These are phyloP conservation scores for Cucumis hystrix DNA, from an alignment of 306 rosid genomes.

Conservation along the genomic window DNA sequence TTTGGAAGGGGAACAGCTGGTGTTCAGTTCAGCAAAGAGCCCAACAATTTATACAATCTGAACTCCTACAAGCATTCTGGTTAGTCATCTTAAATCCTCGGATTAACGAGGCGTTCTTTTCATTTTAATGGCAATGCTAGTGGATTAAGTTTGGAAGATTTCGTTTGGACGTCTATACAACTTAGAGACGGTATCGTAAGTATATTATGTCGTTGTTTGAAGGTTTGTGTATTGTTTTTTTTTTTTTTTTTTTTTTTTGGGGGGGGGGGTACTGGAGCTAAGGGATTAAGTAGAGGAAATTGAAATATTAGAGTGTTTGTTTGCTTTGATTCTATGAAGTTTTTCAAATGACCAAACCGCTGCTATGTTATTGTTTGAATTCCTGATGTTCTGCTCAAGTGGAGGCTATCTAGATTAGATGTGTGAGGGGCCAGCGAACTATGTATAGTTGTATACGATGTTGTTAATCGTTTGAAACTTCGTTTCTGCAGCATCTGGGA, in stretches of 20 bases:
- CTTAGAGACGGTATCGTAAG: neutral
- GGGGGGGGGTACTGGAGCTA: neutral
- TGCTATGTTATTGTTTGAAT: neutral
- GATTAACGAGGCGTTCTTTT: too few relatives aligned
- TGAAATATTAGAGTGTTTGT: neutral
- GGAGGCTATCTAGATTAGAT: neutral
- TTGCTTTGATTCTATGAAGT: neutral
- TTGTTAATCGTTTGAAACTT: neutral
- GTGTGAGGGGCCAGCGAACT: neutral
- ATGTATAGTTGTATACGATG: neutral
- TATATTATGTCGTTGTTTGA: neutral
- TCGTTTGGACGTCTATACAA: neutral
- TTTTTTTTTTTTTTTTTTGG: too few relatives aligned
- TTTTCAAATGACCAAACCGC: neutral
- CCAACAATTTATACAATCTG: constrained; percentile 75
- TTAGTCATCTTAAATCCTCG: constrained; percentile 1
- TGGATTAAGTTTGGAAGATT: neutral
- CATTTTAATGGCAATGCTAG: neutral
- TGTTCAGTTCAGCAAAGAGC: constrained; percentile 71
- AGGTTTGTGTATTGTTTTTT: neutral
- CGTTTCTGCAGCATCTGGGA: neutral
- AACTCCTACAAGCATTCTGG: constrained; percentile 77
- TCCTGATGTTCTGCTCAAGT: neutral
- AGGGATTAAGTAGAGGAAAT: neutral
- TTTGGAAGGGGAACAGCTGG: constrained; percentile 69